A percentile compares a stretch with the other conserved stretches of the same genome.
These are phyloP conservation scores for Pseudotsuga menziesii DNA, from an alignment of 75 land plant genomes.

Conservation along the genomic window DNA sequence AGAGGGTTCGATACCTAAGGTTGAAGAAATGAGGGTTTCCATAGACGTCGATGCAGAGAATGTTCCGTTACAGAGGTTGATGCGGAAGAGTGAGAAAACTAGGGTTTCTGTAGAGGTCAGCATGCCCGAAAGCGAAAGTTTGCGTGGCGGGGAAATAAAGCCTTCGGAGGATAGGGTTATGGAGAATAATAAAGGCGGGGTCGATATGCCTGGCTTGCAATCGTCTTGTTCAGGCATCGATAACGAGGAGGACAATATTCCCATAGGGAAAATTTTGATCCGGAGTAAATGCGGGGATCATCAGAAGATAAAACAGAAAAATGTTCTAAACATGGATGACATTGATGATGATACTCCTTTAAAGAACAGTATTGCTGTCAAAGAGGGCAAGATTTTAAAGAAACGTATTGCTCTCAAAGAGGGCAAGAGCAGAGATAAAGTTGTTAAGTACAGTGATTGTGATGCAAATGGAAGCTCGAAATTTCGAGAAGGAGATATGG, in stretches of 20 bases:
- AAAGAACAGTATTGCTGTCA: background rate
- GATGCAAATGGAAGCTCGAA: background rate
- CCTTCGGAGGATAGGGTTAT: background rate
- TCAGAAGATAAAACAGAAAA: no score
- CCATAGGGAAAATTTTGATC: background rate
- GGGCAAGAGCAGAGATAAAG: background rate
- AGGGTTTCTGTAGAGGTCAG: background rate
- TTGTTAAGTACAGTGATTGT: background rate
- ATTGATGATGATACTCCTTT: background rate
- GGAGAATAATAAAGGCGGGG: background rate
- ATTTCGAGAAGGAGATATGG: slow-evolving; percentile 65
- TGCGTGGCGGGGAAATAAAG: background rate
- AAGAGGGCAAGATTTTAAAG: background rate
- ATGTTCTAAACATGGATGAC: no score
- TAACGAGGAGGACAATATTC: background rate
- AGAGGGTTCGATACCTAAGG: background rate
- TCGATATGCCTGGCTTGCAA: background rate
- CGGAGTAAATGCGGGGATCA: background rate
- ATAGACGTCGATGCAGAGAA: background rate
- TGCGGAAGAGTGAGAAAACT: background rate
- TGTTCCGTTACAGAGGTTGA: background rate
- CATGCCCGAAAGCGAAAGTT: background rate
- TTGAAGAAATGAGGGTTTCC: background rate
- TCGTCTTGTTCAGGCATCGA: background rate
- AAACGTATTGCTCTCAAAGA: background rate